Base-by-base conservation (phyloP, 805 yeast genomes). In the Cyberlindnera xylosilytica region DNA sequence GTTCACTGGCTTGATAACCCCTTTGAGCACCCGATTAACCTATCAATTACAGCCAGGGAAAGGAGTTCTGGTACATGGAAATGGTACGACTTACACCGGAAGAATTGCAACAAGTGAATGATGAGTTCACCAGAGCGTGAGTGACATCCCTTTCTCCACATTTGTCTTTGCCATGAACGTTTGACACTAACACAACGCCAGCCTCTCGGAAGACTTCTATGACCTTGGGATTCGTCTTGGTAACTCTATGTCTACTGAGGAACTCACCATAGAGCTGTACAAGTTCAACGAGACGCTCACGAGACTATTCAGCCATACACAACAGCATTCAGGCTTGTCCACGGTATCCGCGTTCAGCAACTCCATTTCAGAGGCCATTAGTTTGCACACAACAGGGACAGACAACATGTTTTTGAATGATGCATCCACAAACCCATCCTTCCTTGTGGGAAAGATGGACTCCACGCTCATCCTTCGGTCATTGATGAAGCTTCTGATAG, bases 231-330 rank as follows among this genome's bases (percentile, higher is more conserved):
- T 43, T 18, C 44, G 41, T 12, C 38, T 52, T 8, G 52, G 52
- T 5, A 29, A 34, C 13, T 36, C 44, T 12, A 16, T 46, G 31
- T 8, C 28, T 10, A 42, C 38, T 1, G 43, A 43, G 12, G 52
- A 51, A 6, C 32, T 47, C 6, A 47, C 52, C 1, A 44, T 48
- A 6, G 52, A 52, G 29, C 36, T 58, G 3, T 58, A 58, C 47
- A 52, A 50, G 28, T 49, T 58, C 36, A 56, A 58, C 23, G 60
- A 57, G 43, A 48, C 56, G 2, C 38, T 58, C 6, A 53, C 61
- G 11, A 38, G 61, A 15, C 34, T 57, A 6, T 47, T 54, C 27
- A 42, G 39, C 22, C 41, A 45, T 12, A 34, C 38, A 15, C 37
- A 27, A n/a, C 42, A 29, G 16, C 40, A 16, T 10, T 28, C 33